Conservation (phyloP, 164 flowering plant species). For the Tetracentron sinense region DNA sequence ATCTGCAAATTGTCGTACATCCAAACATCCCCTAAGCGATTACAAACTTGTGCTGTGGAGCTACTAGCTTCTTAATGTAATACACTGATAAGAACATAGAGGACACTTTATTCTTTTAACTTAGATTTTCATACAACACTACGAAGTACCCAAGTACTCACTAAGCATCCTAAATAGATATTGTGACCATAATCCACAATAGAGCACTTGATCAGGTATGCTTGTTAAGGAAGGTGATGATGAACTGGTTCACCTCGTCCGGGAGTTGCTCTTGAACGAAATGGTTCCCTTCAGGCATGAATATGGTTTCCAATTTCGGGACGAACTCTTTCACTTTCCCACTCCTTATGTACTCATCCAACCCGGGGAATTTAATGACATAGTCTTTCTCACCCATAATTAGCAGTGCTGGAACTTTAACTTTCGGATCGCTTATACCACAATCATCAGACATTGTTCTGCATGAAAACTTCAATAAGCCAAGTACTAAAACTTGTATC, state of each 20-base stretch:
- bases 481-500: no score
- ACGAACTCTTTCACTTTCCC: slow-evolving; percentile 35
- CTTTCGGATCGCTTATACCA: slow-evolving; percentile 18
- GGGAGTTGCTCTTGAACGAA: slow-evolving; percentile 53
- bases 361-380: slow-evolving; percentile 41
- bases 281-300: slow-evolving; percentile 42
- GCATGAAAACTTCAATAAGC: background rate
- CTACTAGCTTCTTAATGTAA: no score
- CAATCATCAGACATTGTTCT: background rate
- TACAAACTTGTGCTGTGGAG: no score
- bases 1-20: no score
- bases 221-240: slow-evolving; percentile 30
- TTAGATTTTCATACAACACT: no score
- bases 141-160: no score
- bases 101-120: background rate
- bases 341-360: slow-evolving; percentile 34
- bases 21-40: no score
- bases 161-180: no score
- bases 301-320: slow-evolving; percentile 38
- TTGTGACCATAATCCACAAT: background rate
- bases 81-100: background rate
- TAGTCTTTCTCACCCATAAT: slow-evolving; percentile 51
- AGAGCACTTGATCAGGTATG: background rate
- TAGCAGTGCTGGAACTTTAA: slow-evolving; percentile 35
- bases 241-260: slow-evolving; percentile 33